Evolutionary conservation across 805 yeast species (phyloP), one percentile per base, ranked within the genome.

Genomic region (Starmerella stigmatis): DNA sequence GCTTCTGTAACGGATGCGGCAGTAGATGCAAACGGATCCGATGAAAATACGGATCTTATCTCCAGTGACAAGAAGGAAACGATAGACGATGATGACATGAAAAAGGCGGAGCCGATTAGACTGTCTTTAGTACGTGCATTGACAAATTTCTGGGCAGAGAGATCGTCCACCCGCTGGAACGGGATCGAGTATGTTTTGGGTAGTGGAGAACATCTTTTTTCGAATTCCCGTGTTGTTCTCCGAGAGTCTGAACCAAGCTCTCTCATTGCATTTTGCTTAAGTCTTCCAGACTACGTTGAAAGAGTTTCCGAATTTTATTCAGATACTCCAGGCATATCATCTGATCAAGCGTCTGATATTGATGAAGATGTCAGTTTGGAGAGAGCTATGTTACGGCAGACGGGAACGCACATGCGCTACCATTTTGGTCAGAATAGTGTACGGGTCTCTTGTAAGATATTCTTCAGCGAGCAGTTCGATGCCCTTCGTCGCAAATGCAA

Each of bases 171-270:
- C 1, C 71, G 92, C 17, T 94, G 97, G 97, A 86, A 84, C 53
- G 94, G 96, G 0, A 67, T 92, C 27, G 80, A 75, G 16, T 88
- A 86, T 62, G 95, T 97, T 1, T 68, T 88, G 44, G 72, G 64
- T 2, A 73, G 86, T 0, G 73, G 81, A 0, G 97, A 92, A 59
- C 97, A 92, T 60, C 76, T 89, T 1, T 92, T 92, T 67, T 86
- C 85, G 16, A 97, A 94, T 59, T 84, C 94, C 7, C 86, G 84
- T 61, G 94, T 92, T 17, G 79, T 92, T 47, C 89, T 92, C 9
- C 69, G 98, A 41, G 99, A 92, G 57, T 96, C 86, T 61, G 99
- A 92, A 60, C 98, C 97, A 9, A 81, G 94, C 56, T 88, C 97
- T 0, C 65, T 92, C 48, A 84, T 94, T 51, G 94, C 97, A 0